Evolutionary conservation across 2,329 filamentous ascomycete genomes (phyloP).

Genomic region (Neobulgaria alba): DNA sequence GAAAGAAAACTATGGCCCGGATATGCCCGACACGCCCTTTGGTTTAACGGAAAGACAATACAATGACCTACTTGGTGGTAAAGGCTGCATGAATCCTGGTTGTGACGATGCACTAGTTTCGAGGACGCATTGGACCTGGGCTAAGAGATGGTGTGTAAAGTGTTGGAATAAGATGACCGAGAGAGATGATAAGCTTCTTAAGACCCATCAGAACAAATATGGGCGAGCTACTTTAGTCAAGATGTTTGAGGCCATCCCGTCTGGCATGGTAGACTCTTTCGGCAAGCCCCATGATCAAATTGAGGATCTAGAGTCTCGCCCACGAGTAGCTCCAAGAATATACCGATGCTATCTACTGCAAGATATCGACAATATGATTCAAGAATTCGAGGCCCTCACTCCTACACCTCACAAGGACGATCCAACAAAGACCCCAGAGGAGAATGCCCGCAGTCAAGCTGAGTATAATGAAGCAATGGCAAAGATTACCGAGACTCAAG

Average conservation of each 20-base stretch:
- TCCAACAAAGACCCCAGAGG: slow-evolving; percentile 17
- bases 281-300: slow-evolving; percentile 26
- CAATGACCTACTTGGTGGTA: slow-evolving; percentile 24
- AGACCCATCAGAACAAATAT: slow-evolving; percentile 17
- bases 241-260: slow-evolving; percentile 26
- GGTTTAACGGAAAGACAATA: slow-evolving; percentile 22
- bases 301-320: slow-evolving; percentile 15
- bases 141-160: slow-evolving; percentile 23
- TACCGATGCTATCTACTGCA: slow-evolving; percentile 23
- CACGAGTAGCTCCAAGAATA: slow-evolving; percentile 11
- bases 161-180: slow-evolving; percentile 25
- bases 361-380: slow-evolving; percentile 22
- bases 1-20: slow-evolving; percentile 23
- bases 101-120: slow-evolving; percentile 21
- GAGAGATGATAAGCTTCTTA: slow-evolving; percentile 25
- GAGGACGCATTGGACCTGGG: slow-evolving; percentile 28
- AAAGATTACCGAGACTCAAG: slow-evolving; percentile 17
- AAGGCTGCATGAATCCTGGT: slow-evolving; percentile 21
- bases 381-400: slow-evolving; percentile 22
- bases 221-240: slow-evolving; percentile 16
- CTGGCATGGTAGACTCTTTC: slow-evolving; percentile 26
- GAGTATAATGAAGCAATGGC: slow-evolving; percentile 15
- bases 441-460: slow-evolving; percentile 18
- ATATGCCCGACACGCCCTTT: slow-evolving; percentile 19
- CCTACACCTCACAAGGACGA: slow-evolving; percentile 20